Percentiles rank a stretch among this genome's conserved stretches.
Conservation (phyloP, 768 basidiomycete genomes). For the Agaricus blazei region DNA sequence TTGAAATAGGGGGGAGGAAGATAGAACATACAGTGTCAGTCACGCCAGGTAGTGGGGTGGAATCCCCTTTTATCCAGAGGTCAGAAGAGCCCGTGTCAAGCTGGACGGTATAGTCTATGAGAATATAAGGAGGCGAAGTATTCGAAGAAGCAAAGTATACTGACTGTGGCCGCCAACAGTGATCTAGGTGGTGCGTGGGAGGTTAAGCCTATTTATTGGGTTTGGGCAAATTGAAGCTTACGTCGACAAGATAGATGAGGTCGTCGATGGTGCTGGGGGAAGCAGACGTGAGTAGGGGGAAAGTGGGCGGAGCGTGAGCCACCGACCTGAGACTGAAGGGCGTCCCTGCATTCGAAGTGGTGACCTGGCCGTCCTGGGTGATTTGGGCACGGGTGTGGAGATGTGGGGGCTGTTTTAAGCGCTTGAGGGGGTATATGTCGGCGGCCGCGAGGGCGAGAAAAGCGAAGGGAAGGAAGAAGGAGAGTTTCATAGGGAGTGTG, state of each 20-base stretch:
- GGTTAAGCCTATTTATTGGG: constrained; percentile 2
- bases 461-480: constrained; percentile 29
- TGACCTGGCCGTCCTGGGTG: constrained; percentile 29
- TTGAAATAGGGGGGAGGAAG: constrained; percentile 1
- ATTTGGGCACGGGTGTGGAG: constrained; percentile 16
- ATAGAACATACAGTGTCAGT: constrained; percentile 41
- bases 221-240: constrained; percentile 28
- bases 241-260: constrained; percentile 75
- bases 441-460: constrained; percentile 32
- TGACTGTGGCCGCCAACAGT: constrained; percentile 58
- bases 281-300: background rate
- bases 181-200: constrained; percentile 37
- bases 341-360: constrained; percentile 22
- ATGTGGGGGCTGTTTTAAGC: constrained; percentile 28
- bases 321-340: constrained; percentile 42
- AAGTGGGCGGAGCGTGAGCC: constrained; percentile 2
- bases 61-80: constrained; percentile 59
- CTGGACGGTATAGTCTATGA: constrained; percentile 64
- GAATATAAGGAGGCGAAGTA: background rate
- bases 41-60: constrained; percentile 42
- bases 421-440: constrained; percentile 41
- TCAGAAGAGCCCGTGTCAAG: constrained; percentile 85
- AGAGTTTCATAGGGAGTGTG: constrained; percentile 35
- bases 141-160: constrained; percentile 15
- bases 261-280: constrained; percentile 61